phyloP scores from a whole-genome alignment of 2,329 filamentous ascomycete genomes.

The Sclerotinia sclerotiorum region DNA sequence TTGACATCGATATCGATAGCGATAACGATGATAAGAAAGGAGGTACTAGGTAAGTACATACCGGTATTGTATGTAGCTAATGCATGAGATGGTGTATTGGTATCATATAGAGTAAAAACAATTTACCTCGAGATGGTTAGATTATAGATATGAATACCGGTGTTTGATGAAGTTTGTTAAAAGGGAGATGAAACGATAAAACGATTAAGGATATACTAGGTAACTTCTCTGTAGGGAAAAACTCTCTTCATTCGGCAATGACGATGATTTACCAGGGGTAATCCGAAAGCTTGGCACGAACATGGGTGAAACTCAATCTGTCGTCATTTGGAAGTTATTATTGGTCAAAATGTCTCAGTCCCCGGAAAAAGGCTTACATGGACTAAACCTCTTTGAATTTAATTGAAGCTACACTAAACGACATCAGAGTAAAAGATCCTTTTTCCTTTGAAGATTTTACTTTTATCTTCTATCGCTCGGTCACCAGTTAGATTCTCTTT shows the following conservation, averaged over 20 bases:
- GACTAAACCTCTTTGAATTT: background rate
- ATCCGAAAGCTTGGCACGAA: background rate
- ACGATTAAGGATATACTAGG: background rate
- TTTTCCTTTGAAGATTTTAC: background rate
- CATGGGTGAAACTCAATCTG: background rate
- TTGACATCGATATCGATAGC: background rate
- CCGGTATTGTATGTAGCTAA: too few relatives aligned
- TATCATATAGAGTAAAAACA: background rate
- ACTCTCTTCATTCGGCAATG: slow-evolving; percentile 12
- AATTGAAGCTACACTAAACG: slow-evolving; percentile 1
- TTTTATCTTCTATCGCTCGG: background rate
- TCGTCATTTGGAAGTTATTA: background rate
- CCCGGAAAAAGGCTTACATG: slow-evolving; percentile 2
- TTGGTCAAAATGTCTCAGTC: slow-evolving; percentile 19
- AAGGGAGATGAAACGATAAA: background rate
- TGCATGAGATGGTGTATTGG: background rate
- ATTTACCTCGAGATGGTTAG: background rate
- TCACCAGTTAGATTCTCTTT: background rate
- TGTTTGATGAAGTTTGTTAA: background rate
- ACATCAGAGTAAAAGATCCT: slow-evolving; percentile 15
- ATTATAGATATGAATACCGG: background rate
- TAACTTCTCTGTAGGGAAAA: slow-evolving; percentile 6
- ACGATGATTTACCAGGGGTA: slow-evolving; percentile 6
- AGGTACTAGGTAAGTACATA: too few relatives aligned
- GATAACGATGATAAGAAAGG: background rate